Evolutionary conservation across 2,329 filamentous ascomycete genomes (phyloP), one percentile per base, ranked within the genome.

Genomic region (Alternaria rosae): DNA sequence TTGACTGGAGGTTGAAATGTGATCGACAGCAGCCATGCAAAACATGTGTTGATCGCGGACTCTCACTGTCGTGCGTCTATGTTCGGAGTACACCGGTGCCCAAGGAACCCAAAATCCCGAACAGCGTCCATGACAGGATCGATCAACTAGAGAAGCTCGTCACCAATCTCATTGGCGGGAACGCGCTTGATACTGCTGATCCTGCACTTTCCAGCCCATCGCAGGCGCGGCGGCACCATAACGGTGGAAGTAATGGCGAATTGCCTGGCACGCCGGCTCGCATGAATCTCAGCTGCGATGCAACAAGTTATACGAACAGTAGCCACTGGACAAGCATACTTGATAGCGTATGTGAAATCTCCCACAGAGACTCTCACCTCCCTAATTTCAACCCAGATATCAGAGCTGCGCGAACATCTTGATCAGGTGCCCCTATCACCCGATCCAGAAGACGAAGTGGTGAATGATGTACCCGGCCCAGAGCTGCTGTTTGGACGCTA

Each of bases 241-340:
- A 41, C 5, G 38, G 44, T 9, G 20, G 48, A 10, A 63, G 28
- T 7, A 59, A 68, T 42, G 28, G 60, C 21, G 72, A 75, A 11
- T 57, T 73, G 15, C 59, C 67, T 5, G 62, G 59, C 7, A 74
- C 71, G n/a, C 72, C 73, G 10, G 75, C 74, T 55, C 70, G 69
- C n/a, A 70, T 78, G 23, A 76, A 72, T 25, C 51, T 76, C 9
- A 68, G 64, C 12, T 67, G 57, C 23, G 73, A 78, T 35, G 70
- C 71, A 17, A 77, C 72, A 5, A 72, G 69, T 15, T 78, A 78
- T 38, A 70, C 70, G 6, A 75, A 72, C 35, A 73, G 75, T 53
- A 68, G 71, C 3, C 77, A 79, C 53, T 79, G 77, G 77, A 72
- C 72, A n/a, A 78, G 74, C 25, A 77, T 79, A 25, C 54, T 79